Evolutionary conservation across 345 rosid genomes (phyloP).

Genomic region (Syzygium jambos): DNA sequence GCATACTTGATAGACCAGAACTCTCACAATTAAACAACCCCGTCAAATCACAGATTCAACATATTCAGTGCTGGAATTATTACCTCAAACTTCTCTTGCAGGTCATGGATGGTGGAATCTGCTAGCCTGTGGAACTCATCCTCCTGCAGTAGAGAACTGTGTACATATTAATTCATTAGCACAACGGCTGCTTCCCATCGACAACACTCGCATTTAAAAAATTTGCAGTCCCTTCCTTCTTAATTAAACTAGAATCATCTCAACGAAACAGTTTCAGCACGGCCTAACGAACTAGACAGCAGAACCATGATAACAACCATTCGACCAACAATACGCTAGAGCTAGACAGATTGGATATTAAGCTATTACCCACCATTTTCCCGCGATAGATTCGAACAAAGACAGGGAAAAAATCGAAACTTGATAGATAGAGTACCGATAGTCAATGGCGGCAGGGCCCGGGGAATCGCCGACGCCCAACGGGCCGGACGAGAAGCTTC

Average conservation of each 20-base stretch:
- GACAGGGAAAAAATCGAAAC: neutral
- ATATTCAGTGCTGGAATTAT: neutral
- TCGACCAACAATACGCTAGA: neutral
- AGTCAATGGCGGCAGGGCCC: slow-evolving; percentile 46
- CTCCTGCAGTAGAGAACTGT: slow-evolving; percentile 74
- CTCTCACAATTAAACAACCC: neutral
- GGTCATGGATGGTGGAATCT: slow-evolving; percentile 54
- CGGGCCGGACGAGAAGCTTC: slow-evolving; percentile 44
- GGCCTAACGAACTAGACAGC: neutral
- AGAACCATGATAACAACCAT: neutral
- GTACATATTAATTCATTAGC: slow-evolving; percentile 17
- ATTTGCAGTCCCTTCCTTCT: neutral
- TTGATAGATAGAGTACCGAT: slow-evolving; percentile 19
- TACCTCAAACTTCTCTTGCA: slow-evolving; percentile 87
- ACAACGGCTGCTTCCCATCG: neutral
- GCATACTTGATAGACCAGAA: neutral
- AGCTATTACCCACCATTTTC: neutral
- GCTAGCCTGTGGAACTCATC: slow-evolving; percentile 84
- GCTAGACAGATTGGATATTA: neutral
- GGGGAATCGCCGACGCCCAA: slow-evolving; percentile 13
- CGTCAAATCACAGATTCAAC: neutral
- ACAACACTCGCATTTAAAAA: neutral
- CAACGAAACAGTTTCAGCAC: neutral
- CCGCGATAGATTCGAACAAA: neutral
- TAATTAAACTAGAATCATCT: neutral